A percentile compares a stretch with the other conserved stretches of the same genome.
Evolutionary conservation across 139 green algal genomes (phyloP).

Genomic region (Trebouxia sp.): DNA sequence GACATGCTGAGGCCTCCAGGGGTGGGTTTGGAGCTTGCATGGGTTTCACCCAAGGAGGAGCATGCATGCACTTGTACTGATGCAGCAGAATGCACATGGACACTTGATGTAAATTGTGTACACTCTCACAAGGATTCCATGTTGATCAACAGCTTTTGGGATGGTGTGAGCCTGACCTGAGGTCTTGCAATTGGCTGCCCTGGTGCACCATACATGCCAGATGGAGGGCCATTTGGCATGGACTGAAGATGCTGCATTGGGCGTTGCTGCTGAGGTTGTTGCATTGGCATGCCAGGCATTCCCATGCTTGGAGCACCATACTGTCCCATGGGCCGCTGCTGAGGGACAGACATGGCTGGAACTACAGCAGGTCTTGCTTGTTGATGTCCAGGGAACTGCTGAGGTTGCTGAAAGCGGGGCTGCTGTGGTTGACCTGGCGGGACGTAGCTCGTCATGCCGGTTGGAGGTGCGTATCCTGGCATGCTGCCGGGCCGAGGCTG

Average conservation of each 20-base stretch:
- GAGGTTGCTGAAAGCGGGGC: not conserved
- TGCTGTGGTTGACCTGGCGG: conserved; percentile 8
- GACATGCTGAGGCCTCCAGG: no score
- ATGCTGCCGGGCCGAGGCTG: not conserved
- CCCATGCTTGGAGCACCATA: not conserved
- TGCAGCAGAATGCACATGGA: no score
- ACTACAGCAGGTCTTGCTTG: not conserved
- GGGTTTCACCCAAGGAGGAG: no score
- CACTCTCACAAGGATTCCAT: no score
- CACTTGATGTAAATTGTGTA: no score
- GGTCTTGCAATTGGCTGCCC: not conserved
- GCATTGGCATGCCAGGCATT: conserved; percentile 22
- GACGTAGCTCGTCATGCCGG: conserved; percentile 6
- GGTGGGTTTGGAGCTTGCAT: no score
- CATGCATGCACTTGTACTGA: no score
- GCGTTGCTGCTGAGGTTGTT: conserved; percentile 2
- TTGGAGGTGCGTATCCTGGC: conserved; percentile 20
- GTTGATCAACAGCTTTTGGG: no score
- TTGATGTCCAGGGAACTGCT: not conserved
- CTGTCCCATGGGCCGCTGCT: conserved; percentile 9
- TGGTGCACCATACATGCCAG: conserved; percentile 5
- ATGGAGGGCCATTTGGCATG: not conserved
- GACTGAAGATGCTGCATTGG: conserved; percentile 3
- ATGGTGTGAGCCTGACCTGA: not conserved
- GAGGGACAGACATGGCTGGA: not conserved